A percentile compares a stretch with the other conserved stretches of the same genome.
Evolutionary conservation across 306 rosid species (phyloP).

Genomic region (Prunus mongolica): DNA sequence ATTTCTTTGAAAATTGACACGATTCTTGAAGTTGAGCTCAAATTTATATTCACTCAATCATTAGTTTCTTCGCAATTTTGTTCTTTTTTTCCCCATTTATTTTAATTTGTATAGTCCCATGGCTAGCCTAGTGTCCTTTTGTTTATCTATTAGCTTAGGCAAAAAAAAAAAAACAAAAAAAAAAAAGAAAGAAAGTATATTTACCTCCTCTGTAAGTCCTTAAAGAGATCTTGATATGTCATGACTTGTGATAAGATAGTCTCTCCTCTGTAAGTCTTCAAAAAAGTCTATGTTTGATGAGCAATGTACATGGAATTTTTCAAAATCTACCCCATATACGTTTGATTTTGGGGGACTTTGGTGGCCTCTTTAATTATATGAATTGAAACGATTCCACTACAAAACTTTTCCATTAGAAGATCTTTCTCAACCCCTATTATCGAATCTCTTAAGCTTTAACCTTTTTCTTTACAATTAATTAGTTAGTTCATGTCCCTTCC

Average conservation of each 20-base stretch:
- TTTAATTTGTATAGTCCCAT: too few species aligned
- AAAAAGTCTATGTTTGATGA: neutral
- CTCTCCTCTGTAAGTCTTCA: too few species aligned
- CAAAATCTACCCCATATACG: neutral
- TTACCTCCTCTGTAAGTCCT: too few species aligned
- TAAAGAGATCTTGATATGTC: accelerated
- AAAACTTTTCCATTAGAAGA: constrained; percentile 2
- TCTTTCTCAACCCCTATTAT: constrained; percentile 7
- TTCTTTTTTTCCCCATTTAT: neutral
- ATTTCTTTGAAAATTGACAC: neutral
- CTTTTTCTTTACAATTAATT: neutral
- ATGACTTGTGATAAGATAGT: accelerated
- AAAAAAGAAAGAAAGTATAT: too few species aligned
- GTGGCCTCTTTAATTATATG: neutral
- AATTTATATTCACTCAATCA: neutral
- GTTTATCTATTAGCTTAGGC: neutral
- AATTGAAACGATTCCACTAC: constrained; percentile 26
- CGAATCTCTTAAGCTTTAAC: constrained; percentile 19
- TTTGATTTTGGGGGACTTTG: neutral
- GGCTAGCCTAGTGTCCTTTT: neutral
- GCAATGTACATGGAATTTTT: neutral
- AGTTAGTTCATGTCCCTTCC: neutral
- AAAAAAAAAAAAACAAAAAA: neutral
- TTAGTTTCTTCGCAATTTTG: neutral
- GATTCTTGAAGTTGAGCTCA: neutral